Conservation (phyloP, 805 yeast genomes). For the Teunomyces pallodes region DNA sequence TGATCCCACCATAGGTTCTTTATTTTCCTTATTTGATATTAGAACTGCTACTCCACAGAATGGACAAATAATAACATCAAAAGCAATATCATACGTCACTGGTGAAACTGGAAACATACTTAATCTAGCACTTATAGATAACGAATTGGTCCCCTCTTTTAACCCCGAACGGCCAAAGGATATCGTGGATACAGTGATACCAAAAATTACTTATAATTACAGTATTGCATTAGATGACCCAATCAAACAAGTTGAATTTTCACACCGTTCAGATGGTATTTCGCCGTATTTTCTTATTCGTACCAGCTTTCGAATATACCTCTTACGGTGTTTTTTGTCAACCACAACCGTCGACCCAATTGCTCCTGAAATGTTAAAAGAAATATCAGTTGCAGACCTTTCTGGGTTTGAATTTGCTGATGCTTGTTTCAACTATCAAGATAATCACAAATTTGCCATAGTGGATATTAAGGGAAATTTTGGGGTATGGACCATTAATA, state of each 20-base stretch:
- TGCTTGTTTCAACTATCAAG: slow-evolving; percentile 43
- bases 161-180: neutral
- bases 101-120: slow-evolving; percentile 30
- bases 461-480: slow-evolving; percentile 57
- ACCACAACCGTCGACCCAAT: neutral
- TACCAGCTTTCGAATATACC: slow-evolving; percentile 31
- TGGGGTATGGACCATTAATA: slow-evolving; percentile 32
- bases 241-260: slow-evolving; percentile 40
- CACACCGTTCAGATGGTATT: slow-evolving; percentile 15
- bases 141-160: neutral
- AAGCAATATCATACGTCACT: slow-evolving; percentile 24
- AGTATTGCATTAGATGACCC: slow-evolving; percentile 21
- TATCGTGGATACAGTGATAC: slow-evolving; percentile 9
- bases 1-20: slow-evolving; percentile 35
- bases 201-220: slow-evolving; percentile 6
- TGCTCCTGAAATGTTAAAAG: slow-evolving; percentile 13
- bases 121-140: slow-evolving; percentile 18
- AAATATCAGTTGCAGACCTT: slow-evolving; percentile 18
- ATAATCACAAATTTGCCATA: slow-evolving; percentile 34
- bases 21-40: slow-evolving; percentile 19
- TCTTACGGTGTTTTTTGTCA: slow-evolving; percentile 23
- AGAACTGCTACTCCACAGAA: slow-evolving; percentile 6
- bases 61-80: neutral
- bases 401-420: slow-evolving; percentile 43
- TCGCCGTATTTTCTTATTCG: slow-evolving; percentile 35